Evolutionary conservation across 1,284 basidiomycete species (phyloP), one percentile per base, ranked within the genome.

Genomic region (Heimioporus retisporus): DNA sequence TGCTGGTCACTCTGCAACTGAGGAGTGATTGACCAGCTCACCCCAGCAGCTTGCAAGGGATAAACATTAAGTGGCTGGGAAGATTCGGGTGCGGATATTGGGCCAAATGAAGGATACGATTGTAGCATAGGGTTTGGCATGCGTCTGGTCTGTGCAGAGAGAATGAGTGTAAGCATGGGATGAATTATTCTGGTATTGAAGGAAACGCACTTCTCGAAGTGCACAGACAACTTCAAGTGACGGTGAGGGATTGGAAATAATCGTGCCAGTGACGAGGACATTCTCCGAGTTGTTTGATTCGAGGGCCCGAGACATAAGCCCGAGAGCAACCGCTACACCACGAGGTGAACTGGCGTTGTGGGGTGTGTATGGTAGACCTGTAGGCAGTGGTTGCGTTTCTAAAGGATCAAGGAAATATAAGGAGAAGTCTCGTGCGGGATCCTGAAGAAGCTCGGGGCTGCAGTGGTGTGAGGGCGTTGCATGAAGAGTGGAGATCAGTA

Each of bases 401-500:
- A 92, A 83, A 25, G 91, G 92, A 73, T 93, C 92, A 23, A 93
- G 86, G 15, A 90, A 86, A 72, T 93, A 93, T 28, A 93, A 84
- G 23, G 91, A 90, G 75, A 86, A 93, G 76, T 93, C 92, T 65
- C 87, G 85, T 44, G 80, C 75, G 25, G 74, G 77, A 70, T 90
- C 85, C 54, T 88, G 87, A 10, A 88, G 79, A 25, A 93, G 82
- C 72, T 93, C 92, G 10, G 92, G 92, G 71, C 92, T 92, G 31
- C 0, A 25, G 16, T 61, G 35, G 28, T 25, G 40, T 59, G 42
- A 65, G 44, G 18, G 57, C 28, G 15, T 6, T 56, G 21, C 7
- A 40, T 25, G 46, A 14, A 25, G 28, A 59, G 25, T 42, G 15
- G 51, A 31, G 50, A 35, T 28, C 18, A 58, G 19, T 23, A 25